Percentiles rank a stretch among this genome's conserved stretches.
Conservation (phyloP, 768 basidiomycete species). For the Collybia nuda region DNA sequence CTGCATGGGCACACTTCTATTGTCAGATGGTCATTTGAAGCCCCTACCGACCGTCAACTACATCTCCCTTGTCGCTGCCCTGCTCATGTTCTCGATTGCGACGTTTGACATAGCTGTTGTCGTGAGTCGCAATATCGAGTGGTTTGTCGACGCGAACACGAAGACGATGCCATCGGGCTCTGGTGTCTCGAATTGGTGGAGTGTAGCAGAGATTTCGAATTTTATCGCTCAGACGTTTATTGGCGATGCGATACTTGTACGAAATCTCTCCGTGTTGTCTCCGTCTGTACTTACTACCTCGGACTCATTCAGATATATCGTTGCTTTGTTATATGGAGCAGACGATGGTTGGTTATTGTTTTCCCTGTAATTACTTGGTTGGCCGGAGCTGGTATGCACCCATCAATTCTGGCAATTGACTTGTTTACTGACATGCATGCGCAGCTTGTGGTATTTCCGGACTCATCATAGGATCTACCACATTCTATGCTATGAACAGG, state of each 20-base stretch:
- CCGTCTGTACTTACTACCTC: background rate
- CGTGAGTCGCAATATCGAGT: background rate
- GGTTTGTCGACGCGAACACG: background rate
- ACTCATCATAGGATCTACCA: constrained; percentile 1
- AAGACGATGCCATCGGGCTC: background rate
- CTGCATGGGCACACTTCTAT: background rate
- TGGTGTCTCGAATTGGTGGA: background rate
- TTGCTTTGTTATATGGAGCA: constrained; percentile 11
- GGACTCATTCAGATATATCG: constrained; percentile 11
- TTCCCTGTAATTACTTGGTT: constrained; percentile 7
- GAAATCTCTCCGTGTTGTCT: background rate
- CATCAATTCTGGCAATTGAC: background rate
- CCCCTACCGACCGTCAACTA: background rate
- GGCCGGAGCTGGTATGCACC: constrained; percentile 2
- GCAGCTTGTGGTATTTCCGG: constrained; percentile 9
- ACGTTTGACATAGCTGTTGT: background rate
- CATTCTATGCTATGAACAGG: background rate
- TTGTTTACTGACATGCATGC: background rate
- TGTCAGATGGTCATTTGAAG: background rate
- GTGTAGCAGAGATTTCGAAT: background rate
- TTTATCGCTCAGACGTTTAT: constrained; percentile 3
- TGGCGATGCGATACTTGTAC: constrained; percentile 1
- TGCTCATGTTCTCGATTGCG: background rate
- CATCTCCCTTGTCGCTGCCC: background rate
- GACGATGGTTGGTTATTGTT: background rate